phyloP scores from a whole-genome alignment of 345 rosid genomes.

The Eucalyptus tenuipes region DNA sequence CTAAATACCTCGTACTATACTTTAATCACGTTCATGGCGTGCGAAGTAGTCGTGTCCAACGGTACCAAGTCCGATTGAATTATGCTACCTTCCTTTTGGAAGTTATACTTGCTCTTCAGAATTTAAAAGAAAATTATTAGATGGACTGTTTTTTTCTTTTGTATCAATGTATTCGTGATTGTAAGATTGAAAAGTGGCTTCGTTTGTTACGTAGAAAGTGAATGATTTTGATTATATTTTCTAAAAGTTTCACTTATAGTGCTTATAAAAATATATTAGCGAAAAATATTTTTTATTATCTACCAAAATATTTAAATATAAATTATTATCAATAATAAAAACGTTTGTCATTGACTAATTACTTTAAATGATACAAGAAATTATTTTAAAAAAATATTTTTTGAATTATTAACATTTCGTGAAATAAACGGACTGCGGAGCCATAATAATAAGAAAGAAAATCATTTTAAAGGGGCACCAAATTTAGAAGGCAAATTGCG shows the following conservation, averaged over 20 bases:
- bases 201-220: rapidly evolving
- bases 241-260: rapidly evolving
- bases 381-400: too few species aligned
- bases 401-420: not conserved
- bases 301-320: too few species aligned
- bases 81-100: not conserved
- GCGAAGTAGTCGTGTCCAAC: not conserved
- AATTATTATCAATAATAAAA: too few species aligned
- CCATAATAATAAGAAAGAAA: not conserved
- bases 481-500: not conserved
- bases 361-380: rapidly evolving
- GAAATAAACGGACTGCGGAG: rapidly evolving
- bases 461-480: not conserved
- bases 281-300: too few species aligned
- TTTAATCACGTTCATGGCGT: not conserved
- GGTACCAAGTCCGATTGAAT: not conserved
- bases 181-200: not conserved
- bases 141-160: not conserved
- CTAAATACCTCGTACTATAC: not conserved
- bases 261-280: not conserved
- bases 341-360: too few species aligned
- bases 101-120: not conserved
- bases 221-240: not conserved
- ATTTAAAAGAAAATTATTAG: not conserved
- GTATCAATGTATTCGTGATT: not conserved